A percentile compares a stretch with the other conserved stretches of the same genome.
phyloP scores from a whole-genome alignment of 169 alveolate genomes.

The Amoebophrya sp. region DNA sequence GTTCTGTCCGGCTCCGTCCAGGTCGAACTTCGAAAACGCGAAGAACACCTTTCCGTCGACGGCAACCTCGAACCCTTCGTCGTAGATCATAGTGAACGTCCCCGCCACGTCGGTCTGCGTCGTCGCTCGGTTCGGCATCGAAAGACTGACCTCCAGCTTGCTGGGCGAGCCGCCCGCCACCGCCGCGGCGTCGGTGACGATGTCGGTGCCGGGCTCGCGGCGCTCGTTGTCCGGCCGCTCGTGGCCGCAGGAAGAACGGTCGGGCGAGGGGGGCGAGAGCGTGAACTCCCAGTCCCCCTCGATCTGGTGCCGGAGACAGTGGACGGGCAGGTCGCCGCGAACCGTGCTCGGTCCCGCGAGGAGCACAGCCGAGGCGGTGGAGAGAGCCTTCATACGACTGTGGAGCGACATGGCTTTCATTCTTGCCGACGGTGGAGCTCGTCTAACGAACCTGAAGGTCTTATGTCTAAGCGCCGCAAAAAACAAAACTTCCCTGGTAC shows the following conservation, averaged over 20 bases:
- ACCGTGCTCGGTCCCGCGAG: too few species aligned
- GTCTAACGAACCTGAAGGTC: too few species aligned
- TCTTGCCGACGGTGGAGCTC: too few species aligned
- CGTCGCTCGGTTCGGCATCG: neutral
- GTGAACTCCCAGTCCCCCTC: constrained; percentile 14
- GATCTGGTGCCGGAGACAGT: constrained; percentile 21
- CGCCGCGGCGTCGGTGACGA: too few species aligned
- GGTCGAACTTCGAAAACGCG: neutral
- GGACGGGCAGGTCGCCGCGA: constrained; percentile 21
- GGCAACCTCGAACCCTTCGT: constrained; percentile 20
- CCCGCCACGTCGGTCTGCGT: neutral
- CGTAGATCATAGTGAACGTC: constrained; percentile 20
- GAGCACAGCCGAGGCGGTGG: too few species aligned
- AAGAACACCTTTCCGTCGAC: neutral
- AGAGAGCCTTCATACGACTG: too few species aligned
- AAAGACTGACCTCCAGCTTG: neutral
- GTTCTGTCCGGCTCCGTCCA: neutral
- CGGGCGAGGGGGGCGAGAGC: neutral
- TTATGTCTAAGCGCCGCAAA: too few species aligned
- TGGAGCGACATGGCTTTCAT: too few species aligned
- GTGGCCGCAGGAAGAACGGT: constrained; percentile 24
- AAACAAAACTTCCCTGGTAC: too few species aligned
- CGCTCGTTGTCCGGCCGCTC: constrained; percentile 15
- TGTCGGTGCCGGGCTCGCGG: too few species aligned
- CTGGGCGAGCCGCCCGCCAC: too few species aligned